Percentiles rank a stretch among this genome's conserved stretches.
These are phyloP conservation scores for Verbena officinalis DNA, from an alignment of 257 asterid genomes.

Conservation along the genomic window DNA sequence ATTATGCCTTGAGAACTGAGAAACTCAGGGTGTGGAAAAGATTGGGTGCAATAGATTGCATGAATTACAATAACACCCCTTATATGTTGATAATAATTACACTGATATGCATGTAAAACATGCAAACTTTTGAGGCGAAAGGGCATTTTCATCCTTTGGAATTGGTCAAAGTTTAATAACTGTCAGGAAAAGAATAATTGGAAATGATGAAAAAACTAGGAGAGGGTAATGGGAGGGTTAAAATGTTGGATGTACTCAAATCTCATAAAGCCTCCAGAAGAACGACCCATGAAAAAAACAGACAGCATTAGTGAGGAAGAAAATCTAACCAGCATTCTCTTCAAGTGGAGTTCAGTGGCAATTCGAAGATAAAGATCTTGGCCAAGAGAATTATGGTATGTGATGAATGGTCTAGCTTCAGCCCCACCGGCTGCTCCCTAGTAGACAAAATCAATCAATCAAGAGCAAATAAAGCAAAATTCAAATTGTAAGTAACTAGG, in stretches of 20 bases:
- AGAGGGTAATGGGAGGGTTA: too few relatives aligned
- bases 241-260: too few relatives aligned
- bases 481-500: background rate
- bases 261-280: background rate
- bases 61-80: too few relatives aligned
- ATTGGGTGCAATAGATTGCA: too few relatives aligned
- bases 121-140: too few relatives aligned
- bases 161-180: too few relatives aligned
- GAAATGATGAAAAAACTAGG: too few relatives aligned
- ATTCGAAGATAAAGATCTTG: constrained; percentile 96
- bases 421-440: constrained; percentile 99
- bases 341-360: constrained; percentile 97
- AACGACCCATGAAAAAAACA: constrained; percentile 7
- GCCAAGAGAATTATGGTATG: constrained; percentile 96
- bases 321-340: constrained; percentile 92
- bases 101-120: too few relatives aligned
- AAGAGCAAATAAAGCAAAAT: constrained; percentile 1
- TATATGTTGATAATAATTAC: too few relatives aligned
- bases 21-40: background rate
- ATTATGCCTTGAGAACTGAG: background rate
- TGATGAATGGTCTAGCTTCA: constrained; percentile 98
- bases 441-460: constrained; percentile 40
- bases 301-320: constrained; percentile 8
- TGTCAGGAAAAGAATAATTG: too few relatives aligned
- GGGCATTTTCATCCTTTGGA: too few relatives aligned